These are phyloP conservation scores for Biscutella laevigata DNA, from an alignment of 441 rosid genomes.

Conservation along the genomic window DNA sequence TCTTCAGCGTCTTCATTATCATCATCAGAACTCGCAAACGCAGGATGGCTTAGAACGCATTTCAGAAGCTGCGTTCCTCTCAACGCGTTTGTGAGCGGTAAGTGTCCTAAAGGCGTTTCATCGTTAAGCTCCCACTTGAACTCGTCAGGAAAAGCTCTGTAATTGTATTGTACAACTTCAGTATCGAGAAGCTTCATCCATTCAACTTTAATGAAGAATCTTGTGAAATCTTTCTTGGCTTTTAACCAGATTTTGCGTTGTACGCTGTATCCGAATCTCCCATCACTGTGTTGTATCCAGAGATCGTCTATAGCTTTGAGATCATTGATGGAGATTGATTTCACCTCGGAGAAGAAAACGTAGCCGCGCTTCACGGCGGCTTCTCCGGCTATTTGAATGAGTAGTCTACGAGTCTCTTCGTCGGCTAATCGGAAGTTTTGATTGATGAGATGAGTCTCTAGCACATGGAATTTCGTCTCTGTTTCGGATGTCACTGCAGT, in stretches of 20 bases:
- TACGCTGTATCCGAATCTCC: slow-evolving; percentile 68
- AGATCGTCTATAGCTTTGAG: slow-evolving; percentile 63
- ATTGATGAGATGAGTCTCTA: slow-evolving; percentile 45
- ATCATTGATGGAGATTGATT: slow-evolving; percentile 48
- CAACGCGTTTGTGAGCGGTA: slow-evolving; percentile 86
- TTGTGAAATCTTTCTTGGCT: slow-evolving; percentile 54
- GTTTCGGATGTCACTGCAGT: slow-evolving; percentile 41
- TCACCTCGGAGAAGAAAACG: slow-evolving; percentile 89
- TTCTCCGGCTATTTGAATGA: slow-evolving; percentile 70
- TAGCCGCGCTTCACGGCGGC: slow-evolving; percentile 66
- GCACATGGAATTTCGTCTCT: slow-evolving; percentile 49
- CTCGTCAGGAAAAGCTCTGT: slow-evolving; percentile 72
- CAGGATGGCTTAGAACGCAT: slow-evolving; percentile 65
- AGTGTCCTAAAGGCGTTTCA: slow-evolving; percentile 69
- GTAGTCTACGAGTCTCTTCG: slow-evolving; percentile 74
- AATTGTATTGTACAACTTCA: slow-evolving; percentile 71
- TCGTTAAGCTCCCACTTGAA: slow-evolving; percentile 71
- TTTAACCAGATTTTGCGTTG: slow-evolving; percentile 66
- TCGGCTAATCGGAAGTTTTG: slow-evolving; percentile 76
- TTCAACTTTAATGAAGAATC: slow-evolving; percentile 56
- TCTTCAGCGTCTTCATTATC: slow-evolving; percentile 20
- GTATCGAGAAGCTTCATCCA: slow-evolving; percentile 97
- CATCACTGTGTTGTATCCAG: slow-evolving; percentile 55
- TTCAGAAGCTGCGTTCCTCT: slow-evolving; percentile 70
- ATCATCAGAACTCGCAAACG: slow-evolving; percentile 46